Evolutionary conservation across 2,329 filamentous ascomycete species (phyloP), one percentile per base, ranked within the genome.

Genomic region (Curvularia spicifera): DNA sequence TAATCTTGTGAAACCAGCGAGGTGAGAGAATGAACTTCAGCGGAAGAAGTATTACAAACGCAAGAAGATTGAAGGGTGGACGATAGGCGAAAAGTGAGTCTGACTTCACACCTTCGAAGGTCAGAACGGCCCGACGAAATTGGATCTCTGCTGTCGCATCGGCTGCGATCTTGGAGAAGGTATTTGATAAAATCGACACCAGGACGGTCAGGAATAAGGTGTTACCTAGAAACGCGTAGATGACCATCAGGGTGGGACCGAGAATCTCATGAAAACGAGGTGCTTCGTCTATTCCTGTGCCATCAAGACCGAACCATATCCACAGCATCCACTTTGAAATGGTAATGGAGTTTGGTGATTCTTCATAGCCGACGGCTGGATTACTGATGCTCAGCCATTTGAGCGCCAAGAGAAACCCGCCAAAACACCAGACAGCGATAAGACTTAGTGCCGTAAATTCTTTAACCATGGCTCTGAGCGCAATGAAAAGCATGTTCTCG

Each of bases 301-400:
- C 91, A 67, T 95, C 91, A 1, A 96, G 84, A 2, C 91, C 91
- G 71, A 96, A 95, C 91, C 91, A 96, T 63, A 96, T 93, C 84
- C 90, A 95, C 1, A 95, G 84, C 91, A 96, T 94, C 91, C 91
- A 96, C 76, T 93, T 93, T 44, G 87, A 87, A 61, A 95, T 93
- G 1, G 88, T 91, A 76, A 90, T 78, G 4, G 88, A 76, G 51
- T 84, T 79, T 52, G 89, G 87, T 0, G 71, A 66, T 22, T 71
- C 63, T 22, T 72, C 68, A 40, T 67, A 71, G 31, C 70, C 66
- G n/a, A 73, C 67, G 2, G 67, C 62, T 8, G 66, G 62, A 35
- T 72, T 74, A 43, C 75, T 76, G 61, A 77, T 73, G 58, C 87
- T 87, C 8, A 96, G 85, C 91, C 91, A 95, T 35, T 88, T 83